phyloP scores from a whole-genome alignment of 306 rosid genomes.

The Lotus japonicus region DNA sequence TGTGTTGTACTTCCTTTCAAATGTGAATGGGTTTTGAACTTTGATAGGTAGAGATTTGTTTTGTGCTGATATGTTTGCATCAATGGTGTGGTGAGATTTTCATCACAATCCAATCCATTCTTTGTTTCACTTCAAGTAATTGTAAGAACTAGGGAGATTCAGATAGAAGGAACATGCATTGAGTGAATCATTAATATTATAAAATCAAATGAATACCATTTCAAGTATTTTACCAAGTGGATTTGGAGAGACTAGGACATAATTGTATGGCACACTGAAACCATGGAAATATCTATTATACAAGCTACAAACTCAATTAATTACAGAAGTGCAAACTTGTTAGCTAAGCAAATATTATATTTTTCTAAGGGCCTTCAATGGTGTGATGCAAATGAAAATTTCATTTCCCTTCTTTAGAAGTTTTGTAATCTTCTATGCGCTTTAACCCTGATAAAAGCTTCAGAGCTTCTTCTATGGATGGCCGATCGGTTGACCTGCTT shows the following conservation, averaged over 20 bases:
- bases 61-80: background rate
- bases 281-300: constrained; percentile 18
- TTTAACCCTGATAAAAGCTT: constrained; percentile 61
- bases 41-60: background rate
- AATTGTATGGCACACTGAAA: constrained; percentile 18
- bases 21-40: background rate
- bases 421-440: constrained; percentile 28
- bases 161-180: background rate
- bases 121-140: too few species aligned
- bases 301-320: constrained; percentile 29
- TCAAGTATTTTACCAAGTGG: background rate
- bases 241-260: background rate
- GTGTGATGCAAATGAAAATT: constrained; percentile 24
- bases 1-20: background rate
- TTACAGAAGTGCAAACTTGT: constrained; percentile 39
- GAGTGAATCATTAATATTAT: background rate
- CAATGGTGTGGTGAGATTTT: background rate
- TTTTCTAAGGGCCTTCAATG: background rate
- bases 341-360: constrained; percentile 21
- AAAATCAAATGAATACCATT: constrained; percentile 3
- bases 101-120: background rate
- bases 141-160: too few species aligned
- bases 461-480: constrained; percentile 66
- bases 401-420: constrained; percentile 26
- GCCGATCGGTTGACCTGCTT: constrained; percentile 50